Conservation (phyloP, 345 rosid genomes). For the Eucalyptus curtisii region DNA sequence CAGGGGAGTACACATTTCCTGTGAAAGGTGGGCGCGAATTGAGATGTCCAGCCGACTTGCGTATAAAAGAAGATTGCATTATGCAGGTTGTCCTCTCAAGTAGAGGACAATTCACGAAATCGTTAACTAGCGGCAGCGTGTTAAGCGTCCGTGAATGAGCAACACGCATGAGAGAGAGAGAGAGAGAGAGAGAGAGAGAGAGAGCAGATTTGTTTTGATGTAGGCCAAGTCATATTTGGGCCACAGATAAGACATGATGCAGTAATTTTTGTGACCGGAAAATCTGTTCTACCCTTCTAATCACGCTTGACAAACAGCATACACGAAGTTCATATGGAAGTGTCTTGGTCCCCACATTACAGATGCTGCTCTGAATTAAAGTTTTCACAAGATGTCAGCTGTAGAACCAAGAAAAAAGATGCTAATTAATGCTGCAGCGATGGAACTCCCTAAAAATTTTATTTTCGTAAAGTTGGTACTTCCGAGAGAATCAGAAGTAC, state of each 20-base stretch:
- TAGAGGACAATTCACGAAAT: neutral
- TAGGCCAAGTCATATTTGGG: neutral
- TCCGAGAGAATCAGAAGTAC: neutral
- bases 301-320: neutral
- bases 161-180: neutral
- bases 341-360: neutral
- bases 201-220: neutral
- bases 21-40: neutral
- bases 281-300: neutral
- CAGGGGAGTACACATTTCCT: neutral
- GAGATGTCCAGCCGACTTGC: neutral
- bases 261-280: neutral
- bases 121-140: neutral
- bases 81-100: neutral
- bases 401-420: neutral
- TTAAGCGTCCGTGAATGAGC: neutral
- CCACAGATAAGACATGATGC: neutral
- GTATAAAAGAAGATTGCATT: neutral
- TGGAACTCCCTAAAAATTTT: neutral
- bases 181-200: neutral
- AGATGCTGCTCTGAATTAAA: neutral
- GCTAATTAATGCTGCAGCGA: neutral
- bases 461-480: neutral
- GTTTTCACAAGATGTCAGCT: neutral
- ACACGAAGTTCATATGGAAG: neutral